Conservation (phyloP, 352 stramenopile genomes). For the Phytopythium vexans region DNA sequence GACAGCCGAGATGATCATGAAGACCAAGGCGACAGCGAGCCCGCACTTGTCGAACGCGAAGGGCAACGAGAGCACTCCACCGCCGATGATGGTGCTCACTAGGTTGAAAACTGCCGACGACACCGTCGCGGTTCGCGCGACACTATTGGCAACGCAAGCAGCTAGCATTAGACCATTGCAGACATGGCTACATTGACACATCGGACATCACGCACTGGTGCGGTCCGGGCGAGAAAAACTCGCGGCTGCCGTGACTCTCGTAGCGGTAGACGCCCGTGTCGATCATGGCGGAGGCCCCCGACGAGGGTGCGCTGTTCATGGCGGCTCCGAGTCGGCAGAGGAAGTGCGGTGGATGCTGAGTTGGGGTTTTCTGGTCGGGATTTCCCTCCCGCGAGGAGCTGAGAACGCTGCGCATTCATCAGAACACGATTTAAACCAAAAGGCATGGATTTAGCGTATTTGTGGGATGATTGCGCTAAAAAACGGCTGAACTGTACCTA, state of each 20-base stretch:
- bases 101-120: conserved; percentile 85
- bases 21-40: conserved; percentile 71
- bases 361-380: too few relatives aligned
- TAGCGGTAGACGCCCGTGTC: conserved; percentile 74
- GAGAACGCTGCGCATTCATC: too few relatives aligned
- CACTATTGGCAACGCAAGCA: conserved; percentile 9
- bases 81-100: conserved; percentile 87
- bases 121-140: conserved; percentile 61
- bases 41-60: conserved; percentile 88
- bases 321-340: neutral
- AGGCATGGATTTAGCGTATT: too few relatives aligned
- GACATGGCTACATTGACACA: neutral
- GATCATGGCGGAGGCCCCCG: conserved; percentile 27
- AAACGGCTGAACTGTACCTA: too few relatives aligned
- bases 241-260: conserved; percentile 62
- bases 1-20: conserved; percentile 71
- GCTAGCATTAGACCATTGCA: neutral
- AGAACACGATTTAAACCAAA: too few relatives aligned
- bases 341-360: too few relatives aligned
- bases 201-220: conserved; percentile 26
- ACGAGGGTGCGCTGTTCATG: conserved; percentile 1
- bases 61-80: conserved; percentile 80
- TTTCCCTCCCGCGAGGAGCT: too few relatives aligned
- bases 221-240: conserved; percentile 76
- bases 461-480: too few relatives aligned